These are phyloP conservation scores for Pyrenochaeta sp. DNA, from an alignment of 2,329 filamentous ascomycete genomes.

Conservation along the genomic window DNA sequence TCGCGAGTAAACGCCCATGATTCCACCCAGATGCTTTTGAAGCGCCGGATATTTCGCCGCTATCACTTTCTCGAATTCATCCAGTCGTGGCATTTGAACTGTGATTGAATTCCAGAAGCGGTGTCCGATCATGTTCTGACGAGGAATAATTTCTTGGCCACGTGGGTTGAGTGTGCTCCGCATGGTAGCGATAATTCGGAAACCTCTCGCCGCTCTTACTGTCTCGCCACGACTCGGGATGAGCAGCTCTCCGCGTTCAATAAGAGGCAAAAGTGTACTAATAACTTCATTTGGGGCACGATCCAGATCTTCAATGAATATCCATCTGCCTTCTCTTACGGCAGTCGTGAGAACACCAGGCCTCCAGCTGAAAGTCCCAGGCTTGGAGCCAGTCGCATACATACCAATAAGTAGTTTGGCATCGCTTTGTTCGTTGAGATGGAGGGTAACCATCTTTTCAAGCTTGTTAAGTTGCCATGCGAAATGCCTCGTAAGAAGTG, in stretches of 20 bases:
- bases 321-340: slow-evolving; percentile 92
- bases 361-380: slow-evolving; percentile 90
- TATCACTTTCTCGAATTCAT: slow-evolving; percentile 79
- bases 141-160: slow-evolving; percentile 75
- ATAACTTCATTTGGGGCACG: slow-evolving; percentile 94
- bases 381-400: slow-evolving; percentile 87
- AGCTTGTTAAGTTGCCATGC: slow-evolving; percentile 81
- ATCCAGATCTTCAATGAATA: slow-evolving; percentile 95
- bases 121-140: slow-evolving; percentile 75
- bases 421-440: slow-evolving; percentile 97
- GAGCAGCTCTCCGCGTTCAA: slow-evolving; percentile 88
- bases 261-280: slow-evolving; percentile 88
- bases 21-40: slow-evolving; percentile 60
- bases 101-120: slow-evolving; percentile 85
- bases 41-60: slow-evolving; percentile 74
- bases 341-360: slow-evolving; percentile 93
- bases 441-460: slow-evolving; percentile 86
- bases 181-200: slow-evolving; percentile 91
- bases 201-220: slow-evolving; percentile 81
- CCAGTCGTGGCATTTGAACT: slow-evolving; percentile 69
- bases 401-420: slow-evolving; percentile 95
- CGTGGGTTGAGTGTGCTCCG: slow-evolving; percentile 71
- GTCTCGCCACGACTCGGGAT: slow-evolving; percentile 89
- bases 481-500: slow-evolving; percentile 81
- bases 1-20: slow-evolving; percentile 65